Percentiles rank a stretch among this genome's conserved stretches.
Conservation (phyloP, 495 filamentous ascomycete genomes). For the Venustampulla echinocandica region DNA sequence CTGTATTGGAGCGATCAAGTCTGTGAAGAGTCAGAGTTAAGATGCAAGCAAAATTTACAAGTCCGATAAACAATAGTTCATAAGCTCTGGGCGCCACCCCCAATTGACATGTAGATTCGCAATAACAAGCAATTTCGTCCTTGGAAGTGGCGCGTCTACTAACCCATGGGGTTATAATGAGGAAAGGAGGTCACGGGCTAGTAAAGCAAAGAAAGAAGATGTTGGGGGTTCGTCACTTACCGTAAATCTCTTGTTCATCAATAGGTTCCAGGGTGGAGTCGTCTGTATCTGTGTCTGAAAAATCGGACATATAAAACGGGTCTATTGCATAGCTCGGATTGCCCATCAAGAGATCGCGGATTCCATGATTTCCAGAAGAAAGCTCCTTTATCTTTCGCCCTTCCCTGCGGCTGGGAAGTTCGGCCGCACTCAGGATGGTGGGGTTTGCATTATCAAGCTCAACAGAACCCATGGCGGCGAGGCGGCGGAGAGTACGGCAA, state of each 20-base stretch:
- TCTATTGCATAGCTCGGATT: slow-evolving; percentile 17
- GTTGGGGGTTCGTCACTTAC: too few relatives aligned
- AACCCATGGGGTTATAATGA: neutral
- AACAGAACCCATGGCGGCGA: slow-evolving; percentile 3
- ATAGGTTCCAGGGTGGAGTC: slow-evolving; percentile 68
- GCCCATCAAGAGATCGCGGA: slow-evolving; percentile 12
- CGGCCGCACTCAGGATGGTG: slow-evolving; percentile 79
- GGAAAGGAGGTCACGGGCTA: neutral
- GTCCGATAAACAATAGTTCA: too few relatives aligned
- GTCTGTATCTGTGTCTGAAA: slow-evolving; percentile 38
- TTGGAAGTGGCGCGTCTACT: too few relatives aligned
- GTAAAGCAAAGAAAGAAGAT: slow-evolving; percentile 1
- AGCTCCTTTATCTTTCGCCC: slow-evolving; percentile 37
- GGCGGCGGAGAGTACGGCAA: too few relatives aligned
- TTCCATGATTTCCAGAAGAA: slow-evolving; percentile 4
- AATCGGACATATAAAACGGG: slow-evolving; percentile 20
- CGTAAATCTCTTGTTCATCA: slow-evolving; percentile 94
- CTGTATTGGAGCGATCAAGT: slow-evolving; percentile 86
- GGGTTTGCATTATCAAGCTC: slow-evolving; percentile 81
- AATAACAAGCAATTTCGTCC: too few relatives aligned
- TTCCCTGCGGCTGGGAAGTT: slow-evolving; percentile 62
- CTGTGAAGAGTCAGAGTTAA: slow-evolving; percentile 44
- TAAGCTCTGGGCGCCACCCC: too few relatives aligned
- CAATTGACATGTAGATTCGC: too few relatives aligned
- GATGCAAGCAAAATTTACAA: too few relatives aligned